These are phyloP conservation scores for Russula dissimulans DNA, from an alignment of 768 basidiomycete genomes.

Conservation along the genomic window DNA sequence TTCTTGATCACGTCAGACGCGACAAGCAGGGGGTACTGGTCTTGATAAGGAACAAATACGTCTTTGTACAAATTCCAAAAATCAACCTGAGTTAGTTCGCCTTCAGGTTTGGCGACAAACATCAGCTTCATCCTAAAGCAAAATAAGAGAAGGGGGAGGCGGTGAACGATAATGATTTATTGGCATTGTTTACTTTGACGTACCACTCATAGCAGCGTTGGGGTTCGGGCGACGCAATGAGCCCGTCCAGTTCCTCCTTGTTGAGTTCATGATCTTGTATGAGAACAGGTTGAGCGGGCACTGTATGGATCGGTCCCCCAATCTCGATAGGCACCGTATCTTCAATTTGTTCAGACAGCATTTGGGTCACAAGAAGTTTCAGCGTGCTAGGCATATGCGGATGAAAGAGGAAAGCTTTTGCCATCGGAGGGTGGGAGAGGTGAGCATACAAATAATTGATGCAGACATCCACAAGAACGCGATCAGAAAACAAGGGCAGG, in stretches of 20 bases:
- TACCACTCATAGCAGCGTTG: slow-evolving; percentile 80
- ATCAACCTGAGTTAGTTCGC: slow-evolving; percentile 86
- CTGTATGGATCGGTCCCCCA: slow-evolving; percentile 48
- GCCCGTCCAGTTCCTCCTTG: slow-evolving; percentile 53
- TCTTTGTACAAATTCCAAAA: slow-evolving; percentile 94
- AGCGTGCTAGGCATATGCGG: slow-evolving; percentile 61
- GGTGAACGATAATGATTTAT: background rate
- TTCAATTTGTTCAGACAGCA: slow-evolving; percentile 65
- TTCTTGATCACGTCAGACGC: slow-evolving; percentile 95
- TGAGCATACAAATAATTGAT: slow-evolving; percentile 70
- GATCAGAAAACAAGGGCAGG: slow-evolving; percentile 65
- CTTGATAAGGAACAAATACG: slow-evolving; percentile 55
- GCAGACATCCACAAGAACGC: slow-evolving; percentile 56
- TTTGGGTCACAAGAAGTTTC: slow-evolving; percentile 54
- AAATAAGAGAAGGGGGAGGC: background rate
- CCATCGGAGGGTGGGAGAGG: slow-evolving; percentile 63
- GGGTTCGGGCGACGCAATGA: slow-evolving; percentile 58
- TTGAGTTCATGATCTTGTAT: slow-evolving; percentile 59
- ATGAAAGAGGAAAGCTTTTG: slow-evolving; percentile 67
- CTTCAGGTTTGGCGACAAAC: slow-evolving; percentile 66
- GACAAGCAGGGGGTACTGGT: slow-evolving; percentile 53
- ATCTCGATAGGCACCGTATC: slow-evolving; percentile 57
- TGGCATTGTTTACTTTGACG: slow-evolving; percentile 15
- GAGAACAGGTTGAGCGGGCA: slow-evolving; percentile 37
- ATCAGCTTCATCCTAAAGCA: slow-evolving; percentile 72